These are phyloP conservation scores for Fraxinus velutina DNA, from an alignment of 305 asterid genomes.

Conservation along the genomic window DNA sequence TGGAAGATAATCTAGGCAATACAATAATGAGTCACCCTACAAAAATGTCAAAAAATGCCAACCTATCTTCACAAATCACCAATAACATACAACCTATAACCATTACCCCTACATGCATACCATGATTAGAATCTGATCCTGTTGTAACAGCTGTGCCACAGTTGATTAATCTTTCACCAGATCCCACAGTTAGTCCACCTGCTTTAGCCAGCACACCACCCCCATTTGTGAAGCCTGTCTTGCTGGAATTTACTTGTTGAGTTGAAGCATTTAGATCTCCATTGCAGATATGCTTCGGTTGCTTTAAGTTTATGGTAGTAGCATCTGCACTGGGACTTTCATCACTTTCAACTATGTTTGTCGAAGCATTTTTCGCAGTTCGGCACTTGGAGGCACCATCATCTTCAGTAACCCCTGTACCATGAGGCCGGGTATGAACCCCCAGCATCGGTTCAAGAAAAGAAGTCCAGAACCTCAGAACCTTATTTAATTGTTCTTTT, in stretches of 20 bases:
- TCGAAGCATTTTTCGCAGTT: conserved; percentile 33
- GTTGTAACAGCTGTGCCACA: conserved; percentile 41
- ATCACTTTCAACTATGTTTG: conserved; percentile 54
- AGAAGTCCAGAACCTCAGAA: conserved; percentile 80
- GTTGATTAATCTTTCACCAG: conserved; percentile 48
- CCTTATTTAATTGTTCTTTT: conserved; percentile 77
- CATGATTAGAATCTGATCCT: conserved; percentile 47
- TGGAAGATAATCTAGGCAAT: neutral
- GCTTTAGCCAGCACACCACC: conserved; percentile 46
- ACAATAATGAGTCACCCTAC: neutral
- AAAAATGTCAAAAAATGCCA: conserved; percentile 4
- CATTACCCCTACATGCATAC: conserved; percentile 28
- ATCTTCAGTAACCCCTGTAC: conserved; percentile 48
- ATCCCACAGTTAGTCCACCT: conserved; percentile 33
- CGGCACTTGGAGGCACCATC: conserved; percentile 44
- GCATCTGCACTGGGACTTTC: conserved; percentile 57
- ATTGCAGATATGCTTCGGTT: conserved; percentile 47
- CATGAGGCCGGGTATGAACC: conserved; percentile 52
- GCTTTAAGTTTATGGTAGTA: conserved; percentile 49
- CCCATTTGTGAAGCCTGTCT: conserved; percentile 40
- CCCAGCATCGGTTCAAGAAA: conserved; percentile 88
- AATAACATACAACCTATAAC: conserved; percentile 14
- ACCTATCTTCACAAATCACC: conserved; percentile 16
- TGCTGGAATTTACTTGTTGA: conserved; percentile 37
- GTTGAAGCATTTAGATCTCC: conserved; percentile 60